These are phyloP conservation scores for Phytophthora lateralis DNA, from an alignment of 352 stramenopile species.

Conservation along the genomic window DNA sequence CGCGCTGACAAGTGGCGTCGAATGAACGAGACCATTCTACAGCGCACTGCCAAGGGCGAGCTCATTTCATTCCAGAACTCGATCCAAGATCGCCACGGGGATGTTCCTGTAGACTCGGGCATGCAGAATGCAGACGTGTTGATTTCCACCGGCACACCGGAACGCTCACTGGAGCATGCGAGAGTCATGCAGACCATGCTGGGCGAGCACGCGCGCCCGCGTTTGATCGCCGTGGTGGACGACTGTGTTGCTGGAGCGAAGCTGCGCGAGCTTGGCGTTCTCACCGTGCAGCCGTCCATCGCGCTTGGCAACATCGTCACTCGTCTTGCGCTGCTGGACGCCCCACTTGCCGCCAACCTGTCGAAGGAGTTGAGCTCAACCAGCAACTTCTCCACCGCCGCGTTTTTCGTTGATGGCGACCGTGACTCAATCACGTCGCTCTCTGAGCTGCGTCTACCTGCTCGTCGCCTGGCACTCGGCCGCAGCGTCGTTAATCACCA, in stretches of 20 bases:
- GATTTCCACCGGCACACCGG: slow-evolving; percentile 60
- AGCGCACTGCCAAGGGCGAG: slow-evolving; percentile 57
- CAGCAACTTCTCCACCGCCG: slow-evolving; percentile 46
- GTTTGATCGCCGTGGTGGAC: slow-evolving; percentile 59
- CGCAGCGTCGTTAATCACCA: slow-evolving; percentile 72
- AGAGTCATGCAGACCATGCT: slow-evolving; percentile 56
- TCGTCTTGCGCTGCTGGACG: slow-evolving; percentile 56
- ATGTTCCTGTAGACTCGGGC: slow-evolving; percentile 28
- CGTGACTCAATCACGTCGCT: slow-evolving; percentile 48
- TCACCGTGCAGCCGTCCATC: slow-evolving; percentile 70
- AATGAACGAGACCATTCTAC: slow-evolving; percentile 68
- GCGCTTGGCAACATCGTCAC: slow-evolving; percentile 69
- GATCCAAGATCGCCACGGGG: slow-evolving; percentile 38
- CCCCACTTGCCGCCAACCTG: slow-evolving; percentile 38
- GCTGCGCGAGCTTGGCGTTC: slow-evolving; percentile 59
- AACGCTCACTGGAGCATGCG: slow-evolving; percentile 53
- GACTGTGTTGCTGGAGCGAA: slow-evolving; percentile 44
- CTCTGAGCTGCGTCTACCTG: slow-evolving; percentile 47
- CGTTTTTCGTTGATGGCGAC: slow-evolving; percentile 52
- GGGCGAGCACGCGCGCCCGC: slow-evolving; percentile 40
- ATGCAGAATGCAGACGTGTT: slow-evolving; percentile 56
- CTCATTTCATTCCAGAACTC: slow-evolving; percentile 72
- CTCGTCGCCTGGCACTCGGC: slow-evolving; percentile 44
- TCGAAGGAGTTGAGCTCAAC: slow-evolving; percentile 50
- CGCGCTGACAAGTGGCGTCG: slow-evolving; percentile 61